phyloP scores from a whole-genome alignment of 108 stramenopile species.

The Nitzschia sp. region DNA sequence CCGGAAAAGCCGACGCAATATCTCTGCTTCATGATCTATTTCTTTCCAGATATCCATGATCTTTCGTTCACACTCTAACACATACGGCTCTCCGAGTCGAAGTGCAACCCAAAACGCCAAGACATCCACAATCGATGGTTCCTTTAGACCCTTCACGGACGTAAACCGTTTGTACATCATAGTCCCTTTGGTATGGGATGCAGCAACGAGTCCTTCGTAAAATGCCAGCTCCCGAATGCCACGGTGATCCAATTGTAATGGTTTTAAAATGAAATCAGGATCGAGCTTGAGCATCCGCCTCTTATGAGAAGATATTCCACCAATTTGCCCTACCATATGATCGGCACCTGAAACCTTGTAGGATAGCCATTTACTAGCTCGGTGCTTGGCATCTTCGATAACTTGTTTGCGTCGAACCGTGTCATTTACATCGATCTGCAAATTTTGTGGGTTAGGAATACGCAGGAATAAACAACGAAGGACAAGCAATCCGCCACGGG shows the following conservation, averaged over 20 bases:
- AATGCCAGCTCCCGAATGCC: slow-evolving; percentile 80
- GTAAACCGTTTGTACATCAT: slow-evolving; percentile 8
- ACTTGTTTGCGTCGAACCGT: slow-evolving; percentile 2
- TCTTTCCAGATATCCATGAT: slow-evolving; percentile 3
- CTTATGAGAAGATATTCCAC: slow-evolving; percentile 62
- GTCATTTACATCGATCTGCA: neutral
- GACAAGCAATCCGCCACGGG: no score
- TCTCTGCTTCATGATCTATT: slow-evolving; percentile 43
- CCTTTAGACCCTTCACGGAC: neutral
- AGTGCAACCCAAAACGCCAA: slow-evolving; percentile 24
- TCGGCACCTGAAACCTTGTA: slow-evolving; percentile 19
- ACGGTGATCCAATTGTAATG: slow-evolving; percentile 62
- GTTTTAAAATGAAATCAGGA: slow-evolving; percentile 77
- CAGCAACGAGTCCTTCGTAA: slow-evolving; percentile 54
- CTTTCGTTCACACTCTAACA: neutral
- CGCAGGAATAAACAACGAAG: no score
- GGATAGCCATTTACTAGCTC: slow-evolving; percentile 29
- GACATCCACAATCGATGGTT: slow-evolving; percentile 8
- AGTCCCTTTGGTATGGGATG: slow-evolving; percentile 8
- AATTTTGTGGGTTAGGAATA: no score
- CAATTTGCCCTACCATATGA: slow-evolving; percentile 60
- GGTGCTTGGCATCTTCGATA: slow-evolving; percentile 10
- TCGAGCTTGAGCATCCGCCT: slow-evolving; percentile 49
- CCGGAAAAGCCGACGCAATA: slow-evolving; percentile 42
- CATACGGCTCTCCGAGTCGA: slow-evolving; percentile 7